Evolutionary conservation across 163 green algal genomes (phyloP).

Genomic region (Chloroidium sp.): DNA sequence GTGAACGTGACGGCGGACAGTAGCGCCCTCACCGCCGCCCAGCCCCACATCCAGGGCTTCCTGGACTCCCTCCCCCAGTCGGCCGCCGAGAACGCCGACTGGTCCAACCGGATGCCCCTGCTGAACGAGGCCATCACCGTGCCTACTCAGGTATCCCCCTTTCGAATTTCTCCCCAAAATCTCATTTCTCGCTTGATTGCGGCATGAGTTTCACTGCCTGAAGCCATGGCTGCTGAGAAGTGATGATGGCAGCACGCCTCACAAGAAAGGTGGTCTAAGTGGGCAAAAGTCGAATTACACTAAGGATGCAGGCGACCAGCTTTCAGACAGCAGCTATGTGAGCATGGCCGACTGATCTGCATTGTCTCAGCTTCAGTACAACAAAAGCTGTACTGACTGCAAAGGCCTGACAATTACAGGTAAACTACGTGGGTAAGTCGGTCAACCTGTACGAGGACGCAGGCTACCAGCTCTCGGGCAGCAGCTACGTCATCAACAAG

Average conservation of each 20-base stretch:
- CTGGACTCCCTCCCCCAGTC: constrained; percentile 57
- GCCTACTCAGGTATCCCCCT: constrained; percentile 70
- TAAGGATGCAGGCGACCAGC: no score
- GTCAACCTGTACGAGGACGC: constrained; percentile 92
- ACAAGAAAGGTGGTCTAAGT: neutral
- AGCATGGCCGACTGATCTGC: no score
- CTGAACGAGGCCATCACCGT: constrained; percentile 80
- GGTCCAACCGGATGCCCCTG: constrained; percentile 34
- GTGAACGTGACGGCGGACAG: constrained; percentile 93
- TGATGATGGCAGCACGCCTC: no score
- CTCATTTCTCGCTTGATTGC: no score
- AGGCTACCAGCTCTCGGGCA: constrained; percentile 83
- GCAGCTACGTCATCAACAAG: constrained; percentile 94
- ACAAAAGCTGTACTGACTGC: no score
- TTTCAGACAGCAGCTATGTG: no score
- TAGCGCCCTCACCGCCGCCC: constrained; percentile 46
- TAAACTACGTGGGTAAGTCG: constrained; percentile 98
- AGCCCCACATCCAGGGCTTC: constrained; percentile 54
- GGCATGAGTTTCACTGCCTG: no score
- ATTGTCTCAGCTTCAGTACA: no score
- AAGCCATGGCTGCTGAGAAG: no score
- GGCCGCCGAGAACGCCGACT: constrained; percentile 8
- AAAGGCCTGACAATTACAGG: constrained; percentile 36
- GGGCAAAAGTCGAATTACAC: neutral
- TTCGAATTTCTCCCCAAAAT: neutral